These are phyloP conservation scores for Chrysoporthe cubensis DNA, from an alignment of 2,329 filamentous ascomycete genomes.

Conservation along the genomic window DNA sequence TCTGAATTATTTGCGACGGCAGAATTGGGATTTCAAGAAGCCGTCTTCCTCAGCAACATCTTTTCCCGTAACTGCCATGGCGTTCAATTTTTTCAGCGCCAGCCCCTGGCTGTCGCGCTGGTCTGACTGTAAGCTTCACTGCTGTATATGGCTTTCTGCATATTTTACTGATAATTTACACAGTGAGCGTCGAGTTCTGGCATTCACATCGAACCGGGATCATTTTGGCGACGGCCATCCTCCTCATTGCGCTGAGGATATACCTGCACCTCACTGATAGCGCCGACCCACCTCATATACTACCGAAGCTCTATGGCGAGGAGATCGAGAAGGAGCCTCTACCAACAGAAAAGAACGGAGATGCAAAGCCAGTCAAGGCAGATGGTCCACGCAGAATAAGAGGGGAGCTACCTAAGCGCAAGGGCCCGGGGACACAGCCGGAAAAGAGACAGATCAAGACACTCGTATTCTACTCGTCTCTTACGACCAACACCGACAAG, in stretches of 20 bases:
- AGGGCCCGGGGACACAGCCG: conserved; percentile 38
- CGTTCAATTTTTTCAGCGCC: conserved; percentile 11
- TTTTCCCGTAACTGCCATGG: conserved; percentile 16
- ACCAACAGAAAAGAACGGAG: conserved; percentile 28
- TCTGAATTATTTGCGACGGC: conserved; percentile 16
- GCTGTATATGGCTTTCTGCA: no score
- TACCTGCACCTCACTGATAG: conserved; percentile 47
- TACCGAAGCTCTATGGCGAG: conserved; percentile 42
- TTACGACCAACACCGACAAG: conserved; percentile 82
- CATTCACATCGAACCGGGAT: conserved; percentile 51
- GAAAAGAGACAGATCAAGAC: conserved; percentile 61
- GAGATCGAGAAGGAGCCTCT: conserved; percentile 19
- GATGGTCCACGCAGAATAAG: conserved; percentile 52
- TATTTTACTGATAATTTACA: not conserved
- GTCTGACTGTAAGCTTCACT: conserved; percentile 18
- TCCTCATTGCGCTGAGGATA: conserved; percentile 45
- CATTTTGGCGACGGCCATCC: conserved; percentile 43
- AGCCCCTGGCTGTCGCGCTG: conserved; percentile 24
- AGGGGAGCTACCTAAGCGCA: conserved; percentile 44
- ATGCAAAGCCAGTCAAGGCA: conserved; percentile 39
- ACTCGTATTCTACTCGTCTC: conserved; percentile 85
- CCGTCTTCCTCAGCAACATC: not conserved
- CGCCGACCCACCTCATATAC: conserved; percentile 40
- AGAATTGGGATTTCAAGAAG: not conserved
- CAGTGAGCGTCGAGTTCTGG: conserved; percentile 46